Base-by-base conservation (phyloP, 345 rosid species). In the Viola odorata region DNA sequence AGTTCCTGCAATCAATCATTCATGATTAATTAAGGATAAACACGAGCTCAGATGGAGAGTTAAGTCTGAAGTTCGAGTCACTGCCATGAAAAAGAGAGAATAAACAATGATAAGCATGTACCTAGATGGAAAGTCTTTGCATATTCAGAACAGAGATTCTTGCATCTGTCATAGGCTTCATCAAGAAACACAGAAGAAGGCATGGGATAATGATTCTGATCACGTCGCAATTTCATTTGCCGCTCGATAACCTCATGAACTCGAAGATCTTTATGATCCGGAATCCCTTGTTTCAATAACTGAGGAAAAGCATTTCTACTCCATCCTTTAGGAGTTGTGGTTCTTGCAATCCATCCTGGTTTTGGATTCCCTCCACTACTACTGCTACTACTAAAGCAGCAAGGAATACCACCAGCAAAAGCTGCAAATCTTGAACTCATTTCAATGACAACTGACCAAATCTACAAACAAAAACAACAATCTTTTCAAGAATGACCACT, bases 81-180 rank as follows among this genome's bases (percentile, higher is more conserved):
- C 50, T 11, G 3, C 11, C 3, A 47, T 6, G 13, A 47, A 47
- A n/a, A 47, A 23, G 2, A 23, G 32, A 23, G 32, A 23, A 23
- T 7, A 44, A 44, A 44, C 3, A 44, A 11, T 6, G 12, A 44
- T 47, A 45, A 12, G 4, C 40, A 4, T 23, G 32, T 9, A 85
- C 87, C 91, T 64, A 85, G 57, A 68, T 85, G 79, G 61, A 85
- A 85, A 38, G 86, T 79, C 77, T 81, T 85, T 53, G 91, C 86
- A 67, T 85, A 78, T 67, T 83, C 82, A 4, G 81, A 73, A 12
- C 88, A 83, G 15, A 85, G 67, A 16, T 59, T 66, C 67, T 73
- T 70, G 71, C 88, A 81, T 32, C 69, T 76, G 10, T 71, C 78
- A 37, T 79, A 80, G 5, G 81, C 80, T 60, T 83, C 91, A 10